Percentiles rank a stretch among this genome's conserved stretches.
phyloP scores from a whole-genome alignment of 2,329 filamentous ascomycete genomes.

The Blastomyces gilchristii region DNA sequence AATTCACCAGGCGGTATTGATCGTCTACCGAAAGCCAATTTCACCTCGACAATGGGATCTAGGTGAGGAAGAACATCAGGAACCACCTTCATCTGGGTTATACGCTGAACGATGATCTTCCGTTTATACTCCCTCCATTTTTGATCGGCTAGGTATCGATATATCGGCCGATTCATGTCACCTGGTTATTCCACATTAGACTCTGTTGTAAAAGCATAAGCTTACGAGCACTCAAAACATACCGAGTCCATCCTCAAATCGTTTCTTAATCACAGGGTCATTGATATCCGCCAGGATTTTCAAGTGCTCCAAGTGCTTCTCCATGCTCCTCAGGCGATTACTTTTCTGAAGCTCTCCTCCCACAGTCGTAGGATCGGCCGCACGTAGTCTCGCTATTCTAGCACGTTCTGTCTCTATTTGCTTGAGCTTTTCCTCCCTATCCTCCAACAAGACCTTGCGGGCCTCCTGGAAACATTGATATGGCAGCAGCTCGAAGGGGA shows the following conservation, averaged over 20 bases:
- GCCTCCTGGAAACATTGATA: slow-evolving; percentile 99
- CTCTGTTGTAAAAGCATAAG: slow-evolving; percentile 9
- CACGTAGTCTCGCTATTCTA: slow-evolving; percentile 58
- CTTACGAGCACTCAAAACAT: slow-evolving; percentile 22
- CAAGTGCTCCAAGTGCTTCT: slow-evolving; percentile 60
- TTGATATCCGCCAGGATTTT: slow-evolving; percentile 92
- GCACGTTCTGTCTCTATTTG: slow-evolving; percentile 58
- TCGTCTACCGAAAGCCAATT: slow-evolving; percentile 64
- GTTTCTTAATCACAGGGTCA: slow-evolving; percentile 84
- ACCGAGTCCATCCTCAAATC: slow-evolving; percentile 87
- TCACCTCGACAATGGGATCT: slow-evolving; percentile 67
- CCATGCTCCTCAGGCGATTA: slow-evolving; percentile 57
- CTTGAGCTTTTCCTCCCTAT: slow-evolving; percentile 69
- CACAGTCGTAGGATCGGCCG: slow-evolving; percentile 45
- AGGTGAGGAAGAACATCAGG: slow-evolving; percentile 79
- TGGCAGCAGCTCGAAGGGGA: slow-evolving; percentile 87
- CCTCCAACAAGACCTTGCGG: slow-evolving; percentile 65
- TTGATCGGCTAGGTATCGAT: slow-evolving; percentile 73
- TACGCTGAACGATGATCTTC: slow-evolving; percentile 70
- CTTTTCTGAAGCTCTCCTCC: slow-evolving; percentile 58
- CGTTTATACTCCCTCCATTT: slow-evolving; percentile 83
- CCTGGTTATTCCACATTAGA: slow-evolving; percentile 41
- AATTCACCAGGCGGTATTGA: slow-evolving; percentile 67
- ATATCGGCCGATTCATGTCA: slow-evolving; percentile 94
- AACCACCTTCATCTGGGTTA: slow-evolving; percentile 74